Conservation (phyloP, 306 rosid species). For the Prunus mongolica region DNA sequence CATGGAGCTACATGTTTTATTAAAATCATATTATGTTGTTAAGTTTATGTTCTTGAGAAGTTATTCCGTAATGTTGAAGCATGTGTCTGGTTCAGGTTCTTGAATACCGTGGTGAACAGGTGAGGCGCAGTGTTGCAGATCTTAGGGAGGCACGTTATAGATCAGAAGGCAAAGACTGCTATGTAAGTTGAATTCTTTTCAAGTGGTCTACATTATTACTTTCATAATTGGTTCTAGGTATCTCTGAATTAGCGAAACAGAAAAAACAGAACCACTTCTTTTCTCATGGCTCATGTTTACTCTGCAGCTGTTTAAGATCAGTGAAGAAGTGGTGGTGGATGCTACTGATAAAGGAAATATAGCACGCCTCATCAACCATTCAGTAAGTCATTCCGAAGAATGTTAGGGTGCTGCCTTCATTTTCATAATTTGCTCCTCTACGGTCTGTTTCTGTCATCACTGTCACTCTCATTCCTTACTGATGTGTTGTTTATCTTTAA, state of each 20-base stretch:
- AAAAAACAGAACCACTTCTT: background rate
- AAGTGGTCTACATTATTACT: background rate
- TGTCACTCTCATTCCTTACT: slow-evolving; percentile 8
- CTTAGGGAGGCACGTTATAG: slow-evolving; percentile 87
- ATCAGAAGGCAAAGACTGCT: slow-evolving; percentile 87
- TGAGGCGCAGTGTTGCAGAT: slow-evolving; percentile 86
- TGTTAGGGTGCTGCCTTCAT: background rate
- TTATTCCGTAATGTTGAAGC: background rate
- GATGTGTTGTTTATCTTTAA: background rate
- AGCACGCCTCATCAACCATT: slow-evolving; percentile 96
- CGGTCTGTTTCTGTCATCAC: background rate
- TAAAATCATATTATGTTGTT: background rate
- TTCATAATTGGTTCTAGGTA: background rate
- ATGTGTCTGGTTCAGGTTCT: slow-evolving; percentile 63
- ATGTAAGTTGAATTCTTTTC: slow-evolving; percentile 48
- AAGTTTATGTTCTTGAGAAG: background rate
- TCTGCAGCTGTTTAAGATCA: slow-evolving; percentile 89
- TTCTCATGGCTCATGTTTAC: slow-evolving; percentile 13
- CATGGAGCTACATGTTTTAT: background rate
- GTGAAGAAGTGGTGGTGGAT: slow-evolving; percentile 99
- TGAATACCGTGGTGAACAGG: slow-evolving; percentile 99
- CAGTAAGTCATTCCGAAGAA: slow-evolving; percentile 47
- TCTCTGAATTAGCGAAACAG: background rate
- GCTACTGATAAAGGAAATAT: slow-evolving; percentile 99
- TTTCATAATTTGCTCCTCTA: background rate